Evolutionary conservation across 805 yeast species (phyloP).

Genomic region (Metschnikowia kofuensis): DNA sequence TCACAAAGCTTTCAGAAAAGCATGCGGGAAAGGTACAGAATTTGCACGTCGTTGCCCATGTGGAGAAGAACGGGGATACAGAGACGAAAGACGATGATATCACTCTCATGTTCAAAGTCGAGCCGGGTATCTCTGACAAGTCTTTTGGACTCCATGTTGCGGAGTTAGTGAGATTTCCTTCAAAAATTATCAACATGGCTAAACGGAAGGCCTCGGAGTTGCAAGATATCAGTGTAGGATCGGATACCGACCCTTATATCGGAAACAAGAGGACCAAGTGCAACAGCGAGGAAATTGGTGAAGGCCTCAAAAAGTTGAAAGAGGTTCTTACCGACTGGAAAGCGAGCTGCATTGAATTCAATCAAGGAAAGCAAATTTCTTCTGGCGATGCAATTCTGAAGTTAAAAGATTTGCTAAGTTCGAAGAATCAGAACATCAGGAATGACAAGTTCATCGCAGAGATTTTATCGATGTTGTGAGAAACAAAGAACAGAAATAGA

Average conservation of each 20-base stretch:
- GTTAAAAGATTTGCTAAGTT: slow-evolving; percentile 35
- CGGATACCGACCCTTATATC: slow-evolving; percentile 37
- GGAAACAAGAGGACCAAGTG: slow-evolving; percentile 52
- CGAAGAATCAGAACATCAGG: slow-evolving; percentile 17
- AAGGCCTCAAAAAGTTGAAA: slow-evolving; percentile 52
- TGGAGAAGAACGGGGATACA: slow-evolving; percentile 46
- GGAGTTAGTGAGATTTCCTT: slow-evolving; percentile 89
- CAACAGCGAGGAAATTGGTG: slow-evolving; percentile 46
- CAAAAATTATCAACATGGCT: slow-evolving; percentile 89
- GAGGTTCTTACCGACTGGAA: slow-evolving; percentile 56
- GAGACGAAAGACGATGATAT: slow-evolving; percentile 56
- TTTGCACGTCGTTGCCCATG: slow-evolving; percentile 90
- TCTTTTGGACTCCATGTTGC: slow-evolving; percentile 98
- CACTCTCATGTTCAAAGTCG: slow-evolving; percentile 89
- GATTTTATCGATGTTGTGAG: slow-evolving; percentile 36
- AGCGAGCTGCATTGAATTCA: slow-evolving; percentile 32
- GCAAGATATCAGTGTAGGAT: slow-evolving; percentile 49
- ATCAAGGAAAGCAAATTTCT: slow-evolving; percentile 21
- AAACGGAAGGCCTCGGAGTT: slow-evolving; percentile 89
- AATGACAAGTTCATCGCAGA: slow-evolving; percentile 46
- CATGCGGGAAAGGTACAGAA: slow-evolving; percentile 62
- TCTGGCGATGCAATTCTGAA: slow-evolving; percentile 39
- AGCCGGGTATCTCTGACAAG: slow-evolving; percentile 91
- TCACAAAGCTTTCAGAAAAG: slow-evolving; percentile 72
- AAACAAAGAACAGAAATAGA: background rate